Conservation (phyloP, 257 asterid genomes). For the Rehmannia glutinosa region DNA sequence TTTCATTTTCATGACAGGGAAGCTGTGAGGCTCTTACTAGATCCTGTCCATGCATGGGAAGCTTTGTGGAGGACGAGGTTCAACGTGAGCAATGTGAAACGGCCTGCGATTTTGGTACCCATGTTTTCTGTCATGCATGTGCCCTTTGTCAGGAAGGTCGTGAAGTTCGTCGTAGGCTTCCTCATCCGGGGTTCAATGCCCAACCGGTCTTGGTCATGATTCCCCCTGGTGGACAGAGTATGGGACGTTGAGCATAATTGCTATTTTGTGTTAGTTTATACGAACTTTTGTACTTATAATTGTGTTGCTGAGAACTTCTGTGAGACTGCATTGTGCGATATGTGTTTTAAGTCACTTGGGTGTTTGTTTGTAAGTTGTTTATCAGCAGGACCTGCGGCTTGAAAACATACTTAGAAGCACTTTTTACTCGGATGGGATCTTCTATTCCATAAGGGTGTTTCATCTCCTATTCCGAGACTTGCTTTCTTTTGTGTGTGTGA, state of each 20-base stretch:
- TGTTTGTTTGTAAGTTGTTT: neutral
- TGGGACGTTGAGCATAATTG: constrained; percentile 53
- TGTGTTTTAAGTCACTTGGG: neutral
- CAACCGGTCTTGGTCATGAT: constrained; percentile 64
- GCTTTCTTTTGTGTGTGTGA: too few relatives aligned
- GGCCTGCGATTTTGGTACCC: constrained; percentile 78
- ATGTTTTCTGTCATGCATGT: constrained; percentile 75
- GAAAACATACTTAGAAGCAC: too few relatives aligned
- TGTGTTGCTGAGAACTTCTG: constrained; percentile 3
- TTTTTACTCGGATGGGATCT: too few relatives aligned
- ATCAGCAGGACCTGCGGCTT: neutral
- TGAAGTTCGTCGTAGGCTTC: constrained; percentile 91
- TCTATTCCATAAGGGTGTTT: too few relatives aligned
- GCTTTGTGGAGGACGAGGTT: constrained; percentile 61
- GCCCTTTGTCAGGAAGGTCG: constrained; percentile 99
- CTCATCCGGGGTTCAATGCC: constrained; percentile 74
- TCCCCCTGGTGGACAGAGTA: constrained; percentile 77
- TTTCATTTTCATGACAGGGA: constrained; percentile 45
- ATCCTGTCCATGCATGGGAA: constrained; percentile 74
- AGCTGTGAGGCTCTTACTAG: constrained; percentile 66
- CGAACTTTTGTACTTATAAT: neutral
- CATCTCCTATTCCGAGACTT: too few relatives aligned
- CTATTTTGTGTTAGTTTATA: neutral
- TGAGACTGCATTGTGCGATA: neutral
- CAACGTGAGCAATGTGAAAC: constrained; percentile 83